These are phyloP conservation scores for Backusella sp. DNA, from an alignment of 192 early-diverging fungal genomes.

Conservation along the genomic window DNA sequence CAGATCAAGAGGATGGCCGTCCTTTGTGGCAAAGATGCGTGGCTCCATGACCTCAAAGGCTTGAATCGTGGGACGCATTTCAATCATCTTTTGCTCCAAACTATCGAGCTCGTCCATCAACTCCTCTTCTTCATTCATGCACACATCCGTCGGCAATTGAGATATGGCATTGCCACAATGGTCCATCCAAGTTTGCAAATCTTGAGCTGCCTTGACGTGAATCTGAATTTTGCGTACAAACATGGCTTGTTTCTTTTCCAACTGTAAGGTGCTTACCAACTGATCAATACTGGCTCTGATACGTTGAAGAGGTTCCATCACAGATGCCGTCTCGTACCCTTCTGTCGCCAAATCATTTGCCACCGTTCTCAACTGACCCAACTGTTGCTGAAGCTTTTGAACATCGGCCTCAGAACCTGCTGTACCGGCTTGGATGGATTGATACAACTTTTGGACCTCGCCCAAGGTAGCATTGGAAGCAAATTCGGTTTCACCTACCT, in stretches of 20 bases:
- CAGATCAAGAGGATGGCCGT: not conserved
- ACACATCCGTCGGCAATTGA: slow-evolving; percentile 24
- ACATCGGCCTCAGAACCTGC: not conserved
- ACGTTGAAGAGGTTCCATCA: not conserved
- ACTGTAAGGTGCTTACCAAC: not conserved
- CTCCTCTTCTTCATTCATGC: slow-evolving; percentile 28
- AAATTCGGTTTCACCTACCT: not conserved
- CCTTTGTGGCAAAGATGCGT: slow-evolving; percentile 19
- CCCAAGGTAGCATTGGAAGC: not conserved
- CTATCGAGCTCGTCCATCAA: slow-evolving; percentile 18
- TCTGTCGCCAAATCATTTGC: not conserved
- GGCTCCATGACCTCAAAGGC: slow-evolving; percentile 27
- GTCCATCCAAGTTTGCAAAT: slow-evolving; percentile 28
- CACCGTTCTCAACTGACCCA: not conserved
- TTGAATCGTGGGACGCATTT: slow-evolving; percentile 24
- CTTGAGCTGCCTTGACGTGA: slow-evolving; percentile 28
- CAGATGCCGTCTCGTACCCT: slow-evolving; percentile 5
- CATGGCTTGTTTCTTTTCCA: slow-evolving; percentile 24
- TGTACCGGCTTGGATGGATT: not conserved
- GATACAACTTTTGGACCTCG: not conserved
- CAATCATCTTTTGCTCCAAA: slow-evolving; percentile 17
- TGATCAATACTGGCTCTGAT: slow-evolving; percentile 1
- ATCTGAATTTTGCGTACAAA: slow-evolving; percentile 25
- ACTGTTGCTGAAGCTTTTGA: not conserved
- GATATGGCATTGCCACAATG: slow-evolving; percentile 21